These are phyloP conservation scores for Mortierella alpina DNA, from an alignment of 192 early-diverging fungal genomes.

Conservation along the genomic window DNA sequence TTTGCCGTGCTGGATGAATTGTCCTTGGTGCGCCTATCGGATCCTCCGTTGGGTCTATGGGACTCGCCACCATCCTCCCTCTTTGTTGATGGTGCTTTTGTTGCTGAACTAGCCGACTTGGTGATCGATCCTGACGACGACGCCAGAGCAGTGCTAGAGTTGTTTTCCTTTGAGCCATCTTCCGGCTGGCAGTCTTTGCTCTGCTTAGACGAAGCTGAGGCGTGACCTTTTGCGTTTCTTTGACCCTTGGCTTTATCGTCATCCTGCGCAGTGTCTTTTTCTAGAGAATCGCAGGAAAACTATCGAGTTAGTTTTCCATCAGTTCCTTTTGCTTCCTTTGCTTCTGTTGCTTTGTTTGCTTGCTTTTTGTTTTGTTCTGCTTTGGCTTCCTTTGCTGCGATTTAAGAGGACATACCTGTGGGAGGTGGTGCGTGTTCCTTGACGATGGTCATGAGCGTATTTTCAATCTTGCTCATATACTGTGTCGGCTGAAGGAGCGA, in stretches of 20 bases:
- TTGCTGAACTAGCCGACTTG: background rate
- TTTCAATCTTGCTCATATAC: conserved; percentile 50
- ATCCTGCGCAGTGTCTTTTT: conserved; percentile 14
- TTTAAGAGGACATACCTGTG: conserved; percentile 3
- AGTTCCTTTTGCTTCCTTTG: too few relatives aligned
- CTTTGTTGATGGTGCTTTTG: background rate
- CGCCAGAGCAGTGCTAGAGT: too few relatives aligned
- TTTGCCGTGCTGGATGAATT: background rate
- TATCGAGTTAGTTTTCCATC: too few relatives aligned
- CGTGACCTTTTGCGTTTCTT: conserved; percentile 1
- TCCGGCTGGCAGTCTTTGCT: too few relatives aligned
- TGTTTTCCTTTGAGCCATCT: background rate
- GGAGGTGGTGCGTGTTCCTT: conserved; percentile 40
- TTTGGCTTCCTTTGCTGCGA: background rate
- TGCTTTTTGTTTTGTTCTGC: background rate
- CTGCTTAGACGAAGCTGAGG: too few relatives aligned
- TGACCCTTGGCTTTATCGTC: conserved; percentile 10
- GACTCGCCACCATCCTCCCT: background rate
- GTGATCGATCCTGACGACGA: too few relatives aligned
- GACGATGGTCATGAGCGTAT: conserved; percentile 38
- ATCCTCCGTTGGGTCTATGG: background rate
- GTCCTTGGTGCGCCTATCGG: conserved; percentile 2
- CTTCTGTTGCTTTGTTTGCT: background rate
- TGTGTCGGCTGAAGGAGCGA: conserved; percentile 40
- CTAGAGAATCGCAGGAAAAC: background rate